Percentiles rank a stretch among this genome's conserved stretches.
Evolutionary conservation across 2,329 filamentous ascomycete genomes (phyloP).

Genomic region (Didymosphaeria variabile): DNA sequence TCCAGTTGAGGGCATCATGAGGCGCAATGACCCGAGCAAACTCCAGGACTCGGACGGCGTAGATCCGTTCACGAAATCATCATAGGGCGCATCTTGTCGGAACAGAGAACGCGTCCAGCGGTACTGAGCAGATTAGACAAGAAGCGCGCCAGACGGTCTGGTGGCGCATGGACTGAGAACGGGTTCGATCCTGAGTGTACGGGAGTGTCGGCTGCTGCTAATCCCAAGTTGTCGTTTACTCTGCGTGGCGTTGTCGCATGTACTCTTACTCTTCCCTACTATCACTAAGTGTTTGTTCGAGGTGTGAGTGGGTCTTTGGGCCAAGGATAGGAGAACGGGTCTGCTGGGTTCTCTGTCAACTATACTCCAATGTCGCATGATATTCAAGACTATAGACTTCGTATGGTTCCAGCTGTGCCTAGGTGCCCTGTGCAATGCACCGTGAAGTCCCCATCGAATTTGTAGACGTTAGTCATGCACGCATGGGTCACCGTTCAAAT

Average conservation of each 20-base stretch:
- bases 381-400: slow-evolving; percentile 26
- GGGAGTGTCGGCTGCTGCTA: slow-evolving; percentile 12
- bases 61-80: slow-evolving; percentile 64
- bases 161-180: slow-evolving; percentile 1
- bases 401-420: neutral
- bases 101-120: neutral
- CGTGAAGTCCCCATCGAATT: neutral
- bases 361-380: slow-evolving; percentile 44
- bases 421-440: neutral
- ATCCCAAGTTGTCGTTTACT: slow-evolving; percentile 17
- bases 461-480: neutral
- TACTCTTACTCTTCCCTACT: slow-evolving; percentile 50
- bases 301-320: slow-evolving; percentile 21
- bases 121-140: neutral
- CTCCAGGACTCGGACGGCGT: slow-evolving; percentile 61
- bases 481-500: neutral
- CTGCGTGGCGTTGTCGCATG: slow-evolving; percentile 40
- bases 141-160: slow-evolving; percentile 1
- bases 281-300: slow-evolving; percentile 46
- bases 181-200: slow-evolving; percentile 9
- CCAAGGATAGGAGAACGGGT: slow-evolving; percentile 24
- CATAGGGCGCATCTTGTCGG: slow-evolving; percentile 21
- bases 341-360: slow-evolving; percentile 34
- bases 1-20: slow-evolving; percentile 93
- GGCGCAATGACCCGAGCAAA: slow-evolving; percentile 71